A percentile compares a stretch with the other conserved stretches of the same genome.
phyloP scores from a whole-genome alignment of 148 eudicot genomes.

The Talinum fruticosum region DNA sequence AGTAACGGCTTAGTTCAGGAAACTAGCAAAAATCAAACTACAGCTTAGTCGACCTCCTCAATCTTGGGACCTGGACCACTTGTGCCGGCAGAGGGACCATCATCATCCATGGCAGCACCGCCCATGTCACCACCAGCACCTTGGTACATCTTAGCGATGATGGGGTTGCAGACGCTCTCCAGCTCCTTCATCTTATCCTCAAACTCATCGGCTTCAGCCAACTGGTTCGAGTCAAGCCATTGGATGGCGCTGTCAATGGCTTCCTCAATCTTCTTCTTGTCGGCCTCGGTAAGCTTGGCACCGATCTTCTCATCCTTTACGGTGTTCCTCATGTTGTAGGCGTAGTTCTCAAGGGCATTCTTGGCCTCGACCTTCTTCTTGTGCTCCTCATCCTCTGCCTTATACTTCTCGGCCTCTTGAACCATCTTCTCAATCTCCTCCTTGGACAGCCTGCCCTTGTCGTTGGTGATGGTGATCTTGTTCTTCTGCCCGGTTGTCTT shows the following conservation, averaged over 20 bases:
- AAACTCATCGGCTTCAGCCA: slow-evolving; percentile 17
- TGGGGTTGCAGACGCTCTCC: slow-evolving; percentile 19
- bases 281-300: slow-evolving; percentile 3
- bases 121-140: slow-evolving; percentile 20
- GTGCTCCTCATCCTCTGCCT: slow-evolving; percentile 20
- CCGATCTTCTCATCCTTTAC: slow-evolving; percentile 17
- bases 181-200: slow-evolving; percentile 22
- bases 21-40: no score
- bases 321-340: slow-evolving; percentile 21
- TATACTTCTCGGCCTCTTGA: slow-evolving; percentile 17
- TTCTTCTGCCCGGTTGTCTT: slow-evolving; percentile 20
- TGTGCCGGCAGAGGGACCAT: not conserved
- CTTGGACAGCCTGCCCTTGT: slow-evolving; percentile 20
- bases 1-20: not conserved
- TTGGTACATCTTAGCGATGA: slow-evolving; percentile 19
- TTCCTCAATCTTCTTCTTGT: slow-evolving; percentile 20
- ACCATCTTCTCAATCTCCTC: slow-evolving; percentile 21
- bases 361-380: slow-evolving; percentile 20
- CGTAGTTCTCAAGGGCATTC: slow-evolving; percentile 19
- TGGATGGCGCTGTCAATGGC: slow-evolving; percentile 11
- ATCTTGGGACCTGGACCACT: slow-evolving; percentile 22
- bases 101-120: slow-evolving; percentile 13
- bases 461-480: slow-evolving; percentile 19
- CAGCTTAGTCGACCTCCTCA: slow-evolving; percentile 13
- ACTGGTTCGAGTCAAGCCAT: slow-evolving; percentile 12